Evolutionary conservation across 176 grass and related monocot species (phyloP).

Genomic region (Bolboschoenus planiculmis): DNA sequence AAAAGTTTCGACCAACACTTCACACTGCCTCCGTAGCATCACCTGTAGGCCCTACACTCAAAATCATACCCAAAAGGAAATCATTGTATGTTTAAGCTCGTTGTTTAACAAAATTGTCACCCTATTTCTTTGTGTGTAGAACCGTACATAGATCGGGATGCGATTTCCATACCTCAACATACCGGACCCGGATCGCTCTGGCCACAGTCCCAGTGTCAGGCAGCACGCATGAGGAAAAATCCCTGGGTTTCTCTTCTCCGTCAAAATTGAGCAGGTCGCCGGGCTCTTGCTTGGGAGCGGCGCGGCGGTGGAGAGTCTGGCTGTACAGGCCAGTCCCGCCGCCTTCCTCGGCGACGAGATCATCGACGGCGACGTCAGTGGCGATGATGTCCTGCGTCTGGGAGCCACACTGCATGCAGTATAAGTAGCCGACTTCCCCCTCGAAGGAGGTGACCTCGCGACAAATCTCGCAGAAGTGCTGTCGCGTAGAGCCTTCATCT

Average conservation of each 20-base stretch:
- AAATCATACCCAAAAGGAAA: neutral
- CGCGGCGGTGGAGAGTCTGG: slow-evolving; percentile 12
- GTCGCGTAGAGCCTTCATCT: neutral
- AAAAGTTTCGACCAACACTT: slow-evolving; percentile 58
- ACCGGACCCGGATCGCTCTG: slow-evolving; percentile 30
- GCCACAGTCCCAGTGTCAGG: slow-evolving; percentile 25
- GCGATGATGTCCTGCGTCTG: slow-evolving; percentile 39
- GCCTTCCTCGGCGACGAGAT: slow-evolving; percentile 19
- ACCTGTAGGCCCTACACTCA: slow-evolving; percentile 47
- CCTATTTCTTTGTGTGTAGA: too few relatives aligned
- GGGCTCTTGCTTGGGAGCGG: slow-evolving; percentile 24
- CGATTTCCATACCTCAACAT: too few relatives aligned
- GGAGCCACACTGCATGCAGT: slow-evolving; percentile 42
- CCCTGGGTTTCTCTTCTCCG: slow-evolving; percentile 9
- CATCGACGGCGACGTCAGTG: slow-evolving; percentile 39
- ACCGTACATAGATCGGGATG: too few relatives aligned
- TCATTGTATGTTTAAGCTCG: neutral
- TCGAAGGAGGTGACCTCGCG: slow-evolving; percentile 21
- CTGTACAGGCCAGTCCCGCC: slow-evolving; percentile 4
- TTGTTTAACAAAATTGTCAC: too few relatives aligned
- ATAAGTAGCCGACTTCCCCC: slow-evolving; percentile 39
- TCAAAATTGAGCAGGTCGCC: neutral
- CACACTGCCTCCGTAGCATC: slow-evolving; percentile 58
- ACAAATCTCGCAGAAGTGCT: slow-evolving; percentile 44
- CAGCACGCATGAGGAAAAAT: slow-evolving; percentile 23